phyloP scores from a whole-genome alignment of 768 basidiomycete genomes.

The Kwoniella sp. region DNA sequence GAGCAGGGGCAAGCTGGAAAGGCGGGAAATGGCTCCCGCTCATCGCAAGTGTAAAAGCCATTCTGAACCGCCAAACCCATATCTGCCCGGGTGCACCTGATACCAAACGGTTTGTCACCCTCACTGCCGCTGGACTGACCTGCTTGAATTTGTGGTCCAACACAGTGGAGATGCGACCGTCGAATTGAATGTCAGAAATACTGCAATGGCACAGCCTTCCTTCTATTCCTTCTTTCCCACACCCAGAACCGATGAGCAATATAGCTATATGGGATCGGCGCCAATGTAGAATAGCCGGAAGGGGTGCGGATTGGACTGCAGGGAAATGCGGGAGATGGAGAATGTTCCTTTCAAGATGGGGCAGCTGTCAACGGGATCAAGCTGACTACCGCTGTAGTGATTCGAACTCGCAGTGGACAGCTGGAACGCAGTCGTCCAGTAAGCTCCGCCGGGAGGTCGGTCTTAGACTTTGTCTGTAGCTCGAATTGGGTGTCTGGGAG shows the following conservation, averaged over 20 bases:
- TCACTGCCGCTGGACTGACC: too few species aligned
- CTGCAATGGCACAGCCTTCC: too few species aligned
- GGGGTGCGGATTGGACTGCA: not conserved
- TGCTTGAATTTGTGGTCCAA: too few species aligned
- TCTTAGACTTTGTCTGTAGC: too few species aligned
- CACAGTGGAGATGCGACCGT: too few species aligned
- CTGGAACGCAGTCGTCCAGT: not conserved
- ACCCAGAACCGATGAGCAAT: not conserved
- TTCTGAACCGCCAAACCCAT: not conserved
- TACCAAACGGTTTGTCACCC: not conserved
- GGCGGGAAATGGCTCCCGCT: constrained; percentile 10
- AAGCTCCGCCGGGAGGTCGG: too few species aligned
- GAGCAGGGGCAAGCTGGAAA: constrained; percentile 2
- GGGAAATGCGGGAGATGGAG: not conserved
- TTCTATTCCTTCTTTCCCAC: not conserved
- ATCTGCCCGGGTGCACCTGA: too few species aligned
- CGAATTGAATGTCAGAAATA: too few species aligned
- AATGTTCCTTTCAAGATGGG: constrained; percentile 7
- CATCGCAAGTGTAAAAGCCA: constrained; percentile 1
- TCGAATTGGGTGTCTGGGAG: too few species aligned
- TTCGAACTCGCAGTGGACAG: too few species aligned
- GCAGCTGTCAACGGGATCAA: not conserved
- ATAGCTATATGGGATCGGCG: not conserved
- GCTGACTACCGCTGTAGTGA: too few species aligned
- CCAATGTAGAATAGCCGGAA: not conserved